These are phyloP conservation scores for Xylaria hypoxylon DNA, from an alignment of 2,329 filamentous ascomycete species.

Conservation along the genomic window DNA sequence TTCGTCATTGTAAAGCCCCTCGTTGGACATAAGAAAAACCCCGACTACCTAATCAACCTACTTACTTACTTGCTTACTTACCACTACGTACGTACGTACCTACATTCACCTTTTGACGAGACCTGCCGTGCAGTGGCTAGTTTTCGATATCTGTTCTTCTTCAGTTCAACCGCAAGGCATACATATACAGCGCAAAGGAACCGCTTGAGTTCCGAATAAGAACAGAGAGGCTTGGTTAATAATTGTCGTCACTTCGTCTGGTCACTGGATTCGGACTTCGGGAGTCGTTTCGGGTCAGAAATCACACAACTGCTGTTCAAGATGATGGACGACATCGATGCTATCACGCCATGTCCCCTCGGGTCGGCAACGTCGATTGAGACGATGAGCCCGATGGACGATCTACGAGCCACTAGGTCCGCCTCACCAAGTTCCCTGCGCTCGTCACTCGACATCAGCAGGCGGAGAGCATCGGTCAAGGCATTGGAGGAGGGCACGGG, in stretches of 20 bases:
- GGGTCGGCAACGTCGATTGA: constrained; percentile 20
- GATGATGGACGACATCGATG: constrained; percentile 50
- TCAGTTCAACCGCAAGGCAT: not conserved
- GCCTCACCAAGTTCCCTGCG: constrained; percentile 45
- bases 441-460: constrained; percentile 35
- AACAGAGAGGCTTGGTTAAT: not conserved
- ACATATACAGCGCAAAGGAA: not conserved
- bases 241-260: not conserved
- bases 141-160: not conserved
- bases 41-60: not conserved
- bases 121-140: no score
- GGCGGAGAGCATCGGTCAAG: constrained; percentile 47
- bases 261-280: not conserved
- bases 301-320: not conserved
- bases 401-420: constrained; percentile 42
- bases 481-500: constrained; percentile 52
- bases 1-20: constrained; percentile 11
- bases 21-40: not conserved
- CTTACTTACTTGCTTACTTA: not conserved
- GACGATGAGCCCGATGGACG: constrained; percentile 28
- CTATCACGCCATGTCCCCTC: constrained; percentile 51
- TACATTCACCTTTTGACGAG: not conserved
- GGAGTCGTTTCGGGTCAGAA: not conserved
- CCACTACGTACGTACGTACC: not conserved
- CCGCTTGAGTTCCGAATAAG: not conserved